Evolutionary conservation across 1,284 basidiomycete genomes (phyloP).

Genomic region (Cutaneotrichosporon sp.): DNA sequence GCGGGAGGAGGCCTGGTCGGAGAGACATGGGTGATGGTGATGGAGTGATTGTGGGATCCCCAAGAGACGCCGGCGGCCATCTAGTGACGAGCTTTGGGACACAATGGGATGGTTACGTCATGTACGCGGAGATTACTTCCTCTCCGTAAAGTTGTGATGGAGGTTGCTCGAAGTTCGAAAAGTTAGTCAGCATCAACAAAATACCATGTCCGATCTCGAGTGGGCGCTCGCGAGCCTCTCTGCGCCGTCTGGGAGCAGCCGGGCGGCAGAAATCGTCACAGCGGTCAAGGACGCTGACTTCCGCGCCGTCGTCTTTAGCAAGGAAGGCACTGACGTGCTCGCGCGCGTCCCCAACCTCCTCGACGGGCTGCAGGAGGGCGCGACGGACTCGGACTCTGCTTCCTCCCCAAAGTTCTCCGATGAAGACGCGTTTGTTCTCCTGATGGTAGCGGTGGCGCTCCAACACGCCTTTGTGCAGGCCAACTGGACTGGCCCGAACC

Average conservation of each 20-base stretch:
- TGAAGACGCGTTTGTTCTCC: conserved; percentile 58
- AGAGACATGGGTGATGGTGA: conserved; percentile 29
- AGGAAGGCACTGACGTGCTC: conserved; percentile 37
- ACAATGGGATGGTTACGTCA: background rate
- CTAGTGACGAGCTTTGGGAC: background rate
- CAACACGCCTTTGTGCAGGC: conserved; percentile 87
- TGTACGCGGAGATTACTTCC: conserved; percentile 11
- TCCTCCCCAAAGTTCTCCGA: background rate
- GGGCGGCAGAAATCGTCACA: conserved; percentile 33
- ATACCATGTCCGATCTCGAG: conserved; percentile 33
- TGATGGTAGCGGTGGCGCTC: conserved; percentile 72
- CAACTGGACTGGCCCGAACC: conserved; percentile 95
- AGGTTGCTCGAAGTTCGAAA: conserved; percentile 18
- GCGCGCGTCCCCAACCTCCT: conserved; percentile 28
- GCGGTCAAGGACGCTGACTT: conserved; percentile 48
- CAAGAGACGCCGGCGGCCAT: background rate
- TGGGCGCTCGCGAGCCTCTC: conserved; percentile 31
- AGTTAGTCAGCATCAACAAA: conserved; percentile 23
- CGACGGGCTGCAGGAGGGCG: conserved; percentile 27
- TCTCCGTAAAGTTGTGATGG: conserved; percentile 16
- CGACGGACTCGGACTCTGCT: conserved; percentile 8
- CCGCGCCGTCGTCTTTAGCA: conserved; percentile 39
- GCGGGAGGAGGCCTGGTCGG: conserved; percentile 29
- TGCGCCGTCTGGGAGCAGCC: background rate
- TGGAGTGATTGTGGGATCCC: background rate